phyloP scores from a whole-genome alignment of 2,329 filamentous ascomycete genomes.

The Ophiostoma tasmaniense region DNA sequence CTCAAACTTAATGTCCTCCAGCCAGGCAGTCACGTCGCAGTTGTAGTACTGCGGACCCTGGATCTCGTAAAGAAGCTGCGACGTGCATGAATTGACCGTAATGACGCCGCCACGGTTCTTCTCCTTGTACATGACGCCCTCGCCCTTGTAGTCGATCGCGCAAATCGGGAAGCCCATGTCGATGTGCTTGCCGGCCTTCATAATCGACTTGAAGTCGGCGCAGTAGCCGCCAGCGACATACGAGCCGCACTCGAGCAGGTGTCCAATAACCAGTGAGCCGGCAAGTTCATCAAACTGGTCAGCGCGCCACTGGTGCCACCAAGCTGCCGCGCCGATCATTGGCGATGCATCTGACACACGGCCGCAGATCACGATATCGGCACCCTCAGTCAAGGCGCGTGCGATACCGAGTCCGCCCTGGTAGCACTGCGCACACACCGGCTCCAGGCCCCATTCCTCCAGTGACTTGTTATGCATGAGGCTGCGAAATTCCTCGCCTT shows the following conservation, averaged over 20 bases:
- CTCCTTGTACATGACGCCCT: conserved; percentile 25
- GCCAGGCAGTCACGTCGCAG: conserved; percentile 28
- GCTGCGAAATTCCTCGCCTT: conserved; percentile 4
- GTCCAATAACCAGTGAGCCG: neutral
- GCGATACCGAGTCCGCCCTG: conserved; percentile 35
- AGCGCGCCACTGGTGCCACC: neutral
- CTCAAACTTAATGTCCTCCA: conserved; percentile 34
- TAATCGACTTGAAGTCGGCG: conserved; percentile 36
- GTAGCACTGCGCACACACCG: conserved; percentile 30
- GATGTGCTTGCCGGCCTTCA: conserved; percentile 30
- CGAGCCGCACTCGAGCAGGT: conserved; percentile 35
- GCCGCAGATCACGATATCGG: conserved; percentile 33
- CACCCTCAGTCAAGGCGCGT: conserved; percentile 27
- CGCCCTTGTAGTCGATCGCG: conserved; percentile 38
- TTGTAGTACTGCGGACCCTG: conserved; percentile 31
- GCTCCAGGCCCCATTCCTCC: neutral
- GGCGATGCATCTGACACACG: conserved; percentile 34
- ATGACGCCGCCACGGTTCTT: conserved; percentile 22
- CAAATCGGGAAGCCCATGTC: conserved; percentile 42
- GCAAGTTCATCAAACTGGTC: neutral
- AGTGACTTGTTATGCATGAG: neutral
- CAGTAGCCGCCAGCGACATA: conserved; percentile 42
- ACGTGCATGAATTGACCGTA: conserved; percentile 19
- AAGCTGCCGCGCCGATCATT: conserved; percentile 38
- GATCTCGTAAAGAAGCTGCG: conserved; percentile 32